Evolutionary conservation across 257 asterid species (phyloP), one percentile per base, ranked within the genome.

Genomic region (Nicotiana noctiflora): DNA sequence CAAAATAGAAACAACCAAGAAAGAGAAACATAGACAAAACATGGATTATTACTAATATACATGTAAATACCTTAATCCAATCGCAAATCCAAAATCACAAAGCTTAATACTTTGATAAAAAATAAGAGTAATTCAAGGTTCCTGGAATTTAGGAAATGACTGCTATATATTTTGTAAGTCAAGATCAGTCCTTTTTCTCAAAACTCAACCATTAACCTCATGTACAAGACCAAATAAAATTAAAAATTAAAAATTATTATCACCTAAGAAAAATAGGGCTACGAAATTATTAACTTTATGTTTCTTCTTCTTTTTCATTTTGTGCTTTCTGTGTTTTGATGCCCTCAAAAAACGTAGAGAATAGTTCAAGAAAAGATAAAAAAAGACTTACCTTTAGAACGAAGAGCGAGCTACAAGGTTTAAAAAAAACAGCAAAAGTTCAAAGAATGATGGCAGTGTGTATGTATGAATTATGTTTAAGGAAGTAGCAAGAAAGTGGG

Each of bases 121-220:
- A 8, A 80, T 6, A 6, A 46, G 19, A 56, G 13, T 23, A 32
- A 80, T 66, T 74, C 21, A 21, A 21, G 53, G 32, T 23, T 31
- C 53, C 81, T 18, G 40, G 17, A 81, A 81, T 76, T 29, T 81
- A 75, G 84, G 84, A 63, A 44, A 76, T 18, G 31, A 29, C 19
- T 17, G 21, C 18, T 60, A 61, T 81, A 40, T 0, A 61, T 81
- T 74, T 37, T 17, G 46, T 17, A 15, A 75, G 64, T 31, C 76
- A 75, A 75, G 79, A 67, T n/a, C 14, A 62, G 67, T 31, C 77
- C 77, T 75, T 81, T 46, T 49, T 74, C 79, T 74, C 61, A 49
- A 25, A 49, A 14, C 44, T 5, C 61, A 49, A 44, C 37, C 59
- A 44, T 44, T 70, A 40, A 74, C 10, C 61, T 10, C 44, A 23